phyloP scores from a whole-genome alignment of 1,284 basidiomycete genomes.

The Puccinia coronata region DNA sequence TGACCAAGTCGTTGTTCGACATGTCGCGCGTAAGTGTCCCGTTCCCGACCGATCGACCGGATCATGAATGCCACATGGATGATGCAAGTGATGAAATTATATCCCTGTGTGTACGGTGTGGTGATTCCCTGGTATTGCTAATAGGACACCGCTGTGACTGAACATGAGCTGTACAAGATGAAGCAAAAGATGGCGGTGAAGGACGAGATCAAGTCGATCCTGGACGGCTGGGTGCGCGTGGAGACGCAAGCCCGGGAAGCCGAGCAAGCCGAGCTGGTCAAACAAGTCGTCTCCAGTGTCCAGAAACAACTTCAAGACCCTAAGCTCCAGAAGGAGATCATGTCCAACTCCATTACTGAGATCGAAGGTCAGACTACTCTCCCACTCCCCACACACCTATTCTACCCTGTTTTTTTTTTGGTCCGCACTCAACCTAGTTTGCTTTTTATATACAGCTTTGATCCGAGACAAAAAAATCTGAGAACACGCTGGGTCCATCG shows the following conservation, averaged over 20 bases:
- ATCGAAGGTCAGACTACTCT: constrained; percentile 76
- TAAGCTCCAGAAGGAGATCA: constrained; percentile 88
- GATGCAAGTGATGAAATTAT: too few species aligned
- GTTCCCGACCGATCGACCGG: too few species aligned
- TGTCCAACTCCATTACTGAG: constrained; percentile 79
- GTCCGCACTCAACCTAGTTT: too few species aligned
- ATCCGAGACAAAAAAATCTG: constrained; percentile 45
- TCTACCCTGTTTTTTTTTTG: not conserved
- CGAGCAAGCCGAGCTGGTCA: constrained; percentile 88
- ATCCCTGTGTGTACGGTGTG: too few species aligned
- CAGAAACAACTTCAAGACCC: constrained; percentile 79
- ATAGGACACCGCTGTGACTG: constrained; percentile 87
- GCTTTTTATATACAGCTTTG: too few species aligned
- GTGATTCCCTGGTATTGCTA: not conserved
- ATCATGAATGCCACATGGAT: too few species aligned
- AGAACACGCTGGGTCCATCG: not conserved
- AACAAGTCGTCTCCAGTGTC: constrained; percentile 82
- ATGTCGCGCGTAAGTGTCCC: constrained; percentile 74
- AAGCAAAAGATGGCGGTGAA: constrained; percentile 84
- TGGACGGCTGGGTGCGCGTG: constrained; percentile 97
- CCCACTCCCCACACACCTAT: not conserved
- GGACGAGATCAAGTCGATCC: constrained; percentile 85
- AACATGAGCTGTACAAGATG: constrained; percentile 86
- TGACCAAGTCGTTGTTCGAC: constrained; percentile 86
- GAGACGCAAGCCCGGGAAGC: constrained; percentile 95